Evolutionary conservation across 2,329 filamentous ascomycete genomes (phyloP).

Genomic region (Botrytis fabae): DNA sequence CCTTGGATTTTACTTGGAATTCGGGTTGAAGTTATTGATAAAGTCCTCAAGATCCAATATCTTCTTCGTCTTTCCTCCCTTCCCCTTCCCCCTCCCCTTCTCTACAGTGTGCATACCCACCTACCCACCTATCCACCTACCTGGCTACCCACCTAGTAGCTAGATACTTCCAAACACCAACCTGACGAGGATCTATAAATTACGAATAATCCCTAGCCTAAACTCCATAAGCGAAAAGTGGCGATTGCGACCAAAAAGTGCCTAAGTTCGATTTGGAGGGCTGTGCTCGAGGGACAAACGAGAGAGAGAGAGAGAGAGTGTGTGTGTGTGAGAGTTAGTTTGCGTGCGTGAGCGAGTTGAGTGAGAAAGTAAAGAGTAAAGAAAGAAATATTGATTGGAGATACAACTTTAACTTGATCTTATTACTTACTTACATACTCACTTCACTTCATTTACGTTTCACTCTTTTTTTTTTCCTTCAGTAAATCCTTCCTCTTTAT

Average conservation of each 20-base stretch:
- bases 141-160: not conserved
- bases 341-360: not conserved
- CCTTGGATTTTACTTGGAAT: not conserved
- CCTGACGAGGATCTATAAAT: slow-evolving; percentile 19
- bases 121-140: too few species aligned
- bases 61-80: not conserved
- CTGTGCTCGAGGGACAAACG: slow-evolving; percentile 17
- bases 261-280: not conserved
- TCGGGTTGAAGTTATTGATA: not conserved
- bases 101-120: not conserved
- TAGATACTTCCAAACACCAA: not conserved
- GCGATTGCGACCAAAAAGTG: slow-evolving; percentile 12
- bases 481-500: not conserved
- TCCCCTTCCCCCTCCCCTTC: not conserved
- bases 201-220: slow-evolving; percentile 19
- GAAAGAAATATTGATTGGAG: not conserved
- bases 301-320: not conserved
- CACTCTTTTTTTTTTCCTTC: not conserved
- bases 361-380: not conserved
- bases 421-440: not conserved
- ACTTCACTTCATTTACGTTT: not conserved
- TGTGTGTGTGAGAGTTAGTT: not conserved
- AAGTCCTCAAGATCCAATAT: not conserved
- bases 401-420: slow-evolving; percentile 3
- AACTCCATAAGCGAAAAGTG: slow-evolving; percentile 24